Evolutionary conservation across 2,329 filamentous ascomycete genomes (phyloP).

Genomic region (Fusarium pseudocircinatum): DNA sequence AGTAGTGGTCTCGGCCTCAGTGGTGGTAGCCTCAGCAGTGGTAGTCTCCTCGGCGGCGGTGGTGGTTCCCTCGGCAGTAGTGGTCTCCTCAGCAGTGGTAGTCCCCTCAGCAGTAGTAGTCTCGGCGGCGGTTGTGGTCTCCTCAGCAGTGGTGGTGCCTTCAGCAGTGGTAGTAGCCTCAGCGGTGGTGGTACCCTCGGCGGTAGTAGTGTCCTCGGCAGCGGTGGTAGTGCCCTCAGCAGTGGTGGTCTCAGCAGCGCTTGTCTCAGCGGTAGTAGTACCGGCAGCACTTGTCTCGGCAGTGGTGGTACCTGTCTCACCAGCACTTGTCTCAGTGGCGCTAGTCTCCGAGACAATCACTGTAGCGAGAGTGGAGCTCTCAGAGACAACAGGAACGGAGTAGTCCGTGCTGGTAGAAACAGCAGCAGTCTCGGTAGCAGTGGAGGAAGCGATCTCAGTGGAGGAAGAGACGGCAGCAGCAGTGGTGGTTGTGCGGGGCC

Average conservation of each 20-base stretch:
- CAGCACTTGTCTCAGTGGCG: not conserved
- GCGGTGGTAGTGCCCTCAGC: not conserved
- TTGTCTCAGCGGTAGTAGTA: not conserved
- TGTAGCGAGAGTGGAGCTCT: not conserved
- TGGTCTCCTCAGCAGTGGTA: not conserved
- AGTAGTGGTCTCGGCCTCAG: not conserved
- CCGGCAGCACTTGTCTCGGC: not conserved
- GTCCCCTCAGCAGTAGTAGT: not conserved
- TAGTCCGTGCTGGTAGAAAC: not conserved
- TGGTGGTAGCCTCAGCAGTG: not conserved
- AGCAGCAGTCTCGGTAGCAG: not conserved
- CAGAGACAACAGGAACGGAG: not conserved
- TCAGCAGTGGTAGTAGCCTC: not conserved
- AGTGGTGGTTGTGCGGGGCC: not conserved
- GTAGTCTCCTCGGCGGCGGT: not conserved
- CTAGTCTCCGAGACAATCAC: not conserved
- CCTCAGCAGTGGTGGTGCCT: rapidly evolving
- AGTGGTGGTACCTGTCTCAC: not conserved
- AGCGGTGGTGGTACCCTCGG: not conserved
- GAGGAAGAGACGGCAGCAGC: not conserved
- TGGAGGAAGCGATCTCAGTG: not conserved
- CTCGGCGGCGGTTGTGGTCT: rapidly evolving
- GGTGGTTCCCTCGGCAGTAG: not conserved
- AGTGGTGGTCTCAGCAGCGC: not conserved
- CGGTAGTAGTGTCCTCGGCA: not conserved